Percentiles rank a stretch among this genome's conserved stretches.
Evolutionary conservation across 2,329 filamentous ascomycete species (phyloP).

Genomic region (Penicillium polonicum): DNA sequence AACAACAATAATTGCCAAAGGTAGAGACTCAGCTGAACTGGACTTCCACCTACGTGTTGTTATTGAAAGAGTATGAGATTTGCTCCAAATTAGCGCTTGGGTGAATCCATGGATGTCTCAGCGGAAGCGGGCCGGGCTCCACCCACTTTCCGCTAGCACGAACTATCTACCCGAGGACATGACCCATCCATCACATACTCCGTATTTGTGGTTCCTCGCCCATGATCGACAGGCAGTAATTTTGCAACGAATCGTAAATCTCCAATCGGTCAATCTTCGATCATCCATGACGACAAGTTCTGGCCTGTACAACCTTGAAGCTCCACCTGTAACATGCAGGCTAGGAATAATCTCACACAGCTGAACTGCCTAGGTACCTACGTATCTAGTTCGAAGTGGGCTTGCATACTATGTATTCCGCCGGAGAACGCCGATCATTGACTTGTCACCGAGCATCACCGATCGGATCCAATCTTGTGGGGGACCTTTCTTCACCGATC

Average conservation of each 20-base stretch:
- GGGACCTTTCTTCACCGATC: not conserved
- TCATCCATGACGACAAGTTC: not conserved
- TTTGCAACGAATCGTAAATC: not conserved
- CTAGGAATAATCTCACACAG: not conserved
- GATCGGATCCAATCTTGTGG: not conserved
- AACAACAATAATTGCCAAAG: not conserved
- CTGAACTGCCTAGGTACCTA: not conserved
- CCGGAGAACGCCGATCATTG: not conserved
- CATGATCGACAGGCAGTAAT: not conserved
- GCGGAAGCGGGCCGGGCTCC: slow-evolving; percentile 6
- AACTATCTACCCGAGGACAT: not conserved
- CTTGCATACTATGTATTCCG: not conserved
- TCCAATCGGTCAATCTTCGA: not conserved
- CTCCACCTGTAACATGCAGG: not conserved
- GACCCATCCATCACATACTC: not conserved
- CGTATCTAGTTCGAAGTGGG: not conserved
- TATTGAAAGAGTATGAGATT: not conserved
- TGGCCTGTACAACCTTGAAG: not conserved
- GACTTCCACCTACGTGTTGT: not conserved
- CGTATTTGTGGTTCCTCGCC: not conserved
- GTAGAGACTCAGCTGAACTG: not conserved
- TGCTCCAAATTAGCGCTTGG: not conserved
- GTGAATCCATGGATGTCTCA: not conserved
- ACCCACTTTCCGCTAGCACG: not conserved
- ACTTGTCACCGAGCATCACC: not conserved